Evolutionary conservation across 1,284 basidiomycete genomes (phyloP), one percentile per base, ranked within the genome.

Genomic region (Acaromyces ingoldii): DNA sequence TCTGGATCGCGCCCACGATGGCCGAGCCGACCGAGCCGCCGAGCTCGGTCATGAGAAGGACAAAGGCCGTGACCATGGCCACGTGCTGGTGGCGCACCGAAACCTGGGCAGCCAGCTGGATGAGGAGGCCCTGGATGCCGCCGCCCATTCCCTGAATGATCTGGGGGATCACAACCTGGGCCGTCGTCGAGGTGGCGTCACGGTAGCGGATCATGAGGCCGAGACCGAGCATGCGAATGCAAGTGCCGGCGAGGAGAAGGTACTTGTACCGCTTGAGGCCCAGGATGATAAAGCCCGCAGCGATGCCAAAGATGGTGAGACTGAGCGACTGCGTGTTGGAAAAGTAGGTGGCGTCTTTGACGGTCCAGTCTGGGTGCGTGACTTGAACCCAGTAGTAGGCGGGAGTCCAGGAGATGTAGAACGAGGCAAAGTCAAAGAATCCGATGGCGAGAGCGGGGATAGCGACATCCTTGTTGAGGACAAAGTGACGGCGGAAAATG

Each of bases 141-240:
- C 72, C 72, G 19, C 72, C 72, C 17, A 72, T 57, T 26, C 72
- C 72, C 54, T 74, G 68, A 2, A 75, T 55, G 5, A 75, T 55
- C 54, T 75, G 72, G 4, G 65, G 66, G 46, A 70, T 53, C 36
- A 75, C 70, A 2, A 68, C 62, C 49, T 72, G 70, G n/a, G 61
- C 53, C 22, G 58, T 71, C 17, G 62, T 57, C 4, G 71, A 63
- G 26, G 37, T 49, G 25, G 50, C 37, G 19, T 52, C 40, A 19
- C 72, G 68, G 60, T 69, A 75, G 36, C 58, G 57, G 55, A 75
- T 63, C 68, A 74, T 72, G 26, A 75, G 64, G 10, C 72, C 72
- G 30, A 69, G 60, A 17, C 71, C 72, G 24, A 75, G 43, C 47
- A 70, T 50, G 6, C 72, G 67, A 24, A 75, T 62, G 36, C 36